Evolutionary conservation across 495 filamentous ascomycete genomes (phyloP).

Genomic region (Aspergillus ellipticus): DNA sequence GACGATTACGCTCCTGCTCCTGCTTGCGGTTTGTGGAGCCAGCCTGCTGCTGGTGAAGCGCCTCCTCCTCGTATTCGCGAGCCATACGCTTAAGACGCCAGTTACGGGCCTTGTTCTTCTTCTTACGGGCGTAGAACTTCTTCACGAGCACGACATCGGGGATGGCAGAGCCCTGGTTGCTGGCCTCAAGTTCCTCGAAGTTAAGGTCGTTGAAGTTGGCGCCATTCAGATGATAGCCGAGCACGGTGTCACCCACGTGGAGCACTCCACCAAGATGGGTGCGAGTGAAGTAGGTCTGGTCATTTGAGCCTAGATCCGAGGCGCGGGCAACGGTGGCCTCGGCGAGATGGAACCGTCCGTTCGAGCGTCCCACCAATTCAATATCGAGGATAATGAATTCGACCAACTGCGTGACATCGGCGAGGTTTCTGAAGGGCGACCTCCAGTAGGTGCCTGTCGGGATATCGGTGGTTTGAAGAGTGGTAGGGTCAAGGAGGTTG

Average conservation of each 20-base stretch:
- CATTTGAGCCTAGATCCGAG: slow-evolving; percentile 83
- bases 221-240: slow-evolving; percentile 85
- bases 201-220: slow-evolving; percentile 87
- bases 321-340: slow-evolving; percentile 85
- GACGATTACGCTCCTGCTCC: slow-evolving; percentile 65
- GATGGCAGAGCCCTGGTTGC: slow-evolving; percentile 62
- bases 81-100: slow-evolving; percentile 95
- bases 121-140: slow-evolving; percentile 86
- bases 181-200: slow-evolving; percentile 74
- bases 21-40: slow-evolving; percentile 54
- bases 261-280: slow-evolving; percentile 88
- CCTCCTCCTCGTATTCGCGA: slow-evolving; percentile 76
- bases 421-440: slow-evolving; percentile 73
- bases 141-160: slow-evolving; percentile 94
- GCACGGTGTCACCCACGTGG: slow-evolving; percentile 83
- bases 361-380: slow-evolving; percentile 67
- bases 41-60: slow-evolving; percentile 32
- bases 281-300: slow-evolving; percentile 77
- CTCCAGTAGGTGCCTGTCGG: slow-evolving; percentile 82
- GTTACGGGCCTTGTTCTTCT: slow-evolving; percentile 79
- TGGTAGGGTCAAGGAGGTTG: slow-evolving; percentile 85
- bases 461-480: slow-evolving; percentile 85
- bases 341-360: slow-evolving; percentile 77
- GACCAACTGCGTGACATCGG: slow-evolving; percentile 77
- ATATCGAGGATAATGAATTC: slow-evolving; percentile 97